Evolutionary conservation across 2,329 filamentous ascomycete species (phyloP).

Genomic region (Bipolaris victoriae): DNA sequence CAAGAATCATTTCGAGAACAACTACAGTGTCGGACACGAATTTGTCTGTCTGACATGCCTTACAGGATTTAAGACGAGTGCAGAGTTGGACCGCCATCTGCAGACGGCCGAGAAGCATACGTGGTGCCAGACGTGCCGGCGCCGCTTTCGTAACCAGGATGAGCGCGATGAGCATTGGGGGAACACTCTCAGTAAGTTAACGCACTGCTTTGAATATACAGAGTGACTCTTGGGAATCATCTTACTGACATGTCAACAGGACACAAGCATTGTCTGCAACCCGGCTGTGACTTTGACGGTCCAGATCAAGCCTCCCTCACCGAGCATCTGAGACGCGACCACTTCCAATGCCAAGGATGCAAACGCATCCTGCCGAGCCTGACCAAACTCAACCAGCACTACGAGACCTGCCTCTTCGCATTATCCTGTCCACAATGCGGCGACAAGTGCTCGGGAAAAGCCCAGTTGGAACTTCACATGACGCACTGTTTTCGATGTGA

Average conservation of each 20-base stretch:
- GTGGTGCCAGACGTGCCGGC: constrained; percentile 37
- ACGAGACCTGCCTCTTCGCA: constrained; percentile 27
- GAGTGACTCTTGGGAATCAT: too few relatives aligned
- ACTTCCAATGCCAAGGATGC: constrained; percentile 43
- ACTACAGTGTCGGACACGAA: constrained; percentile 34
- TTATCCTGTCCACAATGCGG: constrained; percentile 30
- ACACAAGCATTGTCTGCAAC: constrained; percentile 43
- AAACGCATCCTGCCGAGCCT: constrained; percentile 34
- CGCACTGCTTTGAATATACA: not conserved
- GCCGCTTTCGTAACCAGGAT: constrained; percentile 37
- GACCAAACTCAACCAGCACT: constrained; percentile 37
- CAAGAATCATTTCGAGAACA: constrained; percentile 45
- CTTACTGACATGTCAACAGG: constrained; percentile 15
- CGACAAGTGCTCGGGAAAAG: constrained; percentile 25
- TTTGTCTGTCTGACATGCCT: constrained; percentile 40
- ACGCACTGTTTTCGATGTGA: constrained; percentile 32
- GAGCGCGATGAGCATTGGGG: constrained; percentile 44
- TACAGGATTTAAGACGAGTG: constrained; percentile 29
- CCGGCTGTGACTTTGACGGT: constrained; percentile 42
- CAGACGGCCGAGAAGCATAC: constrained; percentile 36
- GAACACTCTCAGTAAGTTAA: constrained; percentile 33
- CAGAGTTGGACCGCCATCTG: constrained; percentile 34
- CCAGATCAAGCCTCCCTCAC: constrained; percentile 23
- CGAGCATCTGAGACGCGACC: constrained; percentile 35
- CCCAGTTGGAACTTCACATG: constrained; percentile 28